Conservation (phyloP, 75 land plant genomes). For the Sequoia sempervirens region DNA sequence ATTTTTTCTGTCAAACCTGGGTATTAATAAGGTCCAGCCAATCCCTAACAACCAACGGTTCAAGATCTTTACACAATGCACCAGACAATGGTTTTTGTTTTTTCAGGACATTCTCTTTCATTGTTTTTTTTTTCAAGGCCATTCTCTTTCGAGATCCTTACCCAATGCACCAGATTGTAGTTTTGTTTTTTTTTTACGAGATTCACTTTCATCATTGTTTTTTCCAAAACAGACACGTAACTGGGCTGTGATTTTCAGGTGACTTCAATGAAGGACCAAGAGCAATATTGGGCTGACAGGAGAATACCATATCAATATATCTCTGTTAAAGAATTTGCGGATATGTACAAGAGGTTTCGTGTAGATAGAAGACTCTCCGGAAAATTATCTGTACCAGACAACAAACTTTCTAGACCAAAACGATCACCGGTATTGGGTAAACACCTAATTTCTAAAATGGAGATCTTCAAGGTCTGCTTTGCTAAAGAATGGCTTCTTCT, state of each 20-base stretch:
- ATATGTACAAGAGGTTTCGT: conserved; percentile 55
- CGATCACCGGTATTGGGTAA: conserved; percentile 55
- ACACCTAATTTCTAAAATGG: conserved; percentile 40
- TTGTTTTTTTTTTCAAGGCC: neutral
- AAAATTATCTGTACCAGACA: conserved; percentile 54
- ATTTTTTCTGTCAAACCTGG: too few relatives aligned
- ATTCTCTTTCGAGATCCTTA: too few relatives aligned
- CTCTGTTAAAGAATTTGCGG: conserved; percentile 58
- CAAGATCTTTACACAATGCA: too few relatives aligned
- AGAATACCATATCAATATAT: conserved; percentile 63
- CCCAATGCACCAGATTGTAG: too few relatives aligned
- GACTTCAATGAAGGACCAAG: conserved; percentile 82
- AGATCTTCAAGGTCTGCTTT: conserved; percentile 62
- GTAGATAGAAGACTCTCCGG: conserved; percentile 40
- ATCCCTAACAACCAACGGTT: too few relatives aligned
- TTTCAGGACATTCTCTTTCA: neutral
- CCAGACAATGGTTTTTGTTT: neutral
- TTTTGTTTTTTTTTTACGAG: neutral
- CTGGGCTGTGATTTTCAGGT: conserved; percentile 31
- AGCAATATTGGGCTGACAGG: conserved; percentile 39
- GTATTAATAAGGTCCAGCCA: too few relatives aligned
- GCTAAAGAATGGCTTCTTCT: too few relatives aligned
- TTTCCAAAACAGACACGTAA: neutral
- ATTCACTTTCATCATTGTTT: neutral
- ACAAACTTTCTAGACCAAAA: conserved; percentile 46